A percentile compares a stretch with the other conserved stretches of the same genome.
phyloP scores from a whole-genome alignment of 352 stramenopile species.

The Phytophthora capsici region DNA sequence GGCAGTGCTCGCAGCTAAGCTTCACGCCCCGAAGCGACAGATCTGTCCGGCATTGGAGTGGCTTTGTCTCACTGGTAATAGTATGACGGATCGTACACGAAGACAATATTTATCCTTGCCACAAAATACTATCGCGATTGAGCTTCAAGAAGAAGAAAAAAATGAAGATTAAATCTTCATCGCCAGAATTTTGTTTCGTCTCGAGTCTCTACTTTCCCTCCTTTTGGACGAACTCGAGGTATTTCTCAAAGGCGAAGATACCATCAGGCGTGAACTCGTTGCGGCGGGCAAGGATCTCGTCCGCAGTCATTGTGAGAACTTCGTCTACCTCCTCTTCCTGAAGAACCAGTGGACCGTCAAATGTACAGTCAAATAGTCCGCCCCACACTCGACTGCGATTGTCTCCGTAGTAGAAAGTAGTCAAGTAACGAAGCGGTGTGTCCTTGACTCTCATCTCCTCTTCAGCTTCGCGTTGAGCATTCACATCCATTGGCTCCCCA shows the following conservation, averaged over 20 bases:
- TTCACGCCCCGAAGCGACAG: slow-evolving; percentile 30
- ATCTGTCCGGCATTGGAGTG: slow-evolving; percentile 45
- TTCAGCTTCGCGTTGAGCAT: slow-evolving; percentile 71
- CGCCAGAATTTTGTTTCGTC: too few species aligned
- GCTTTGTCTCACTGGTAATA: slow-evolving; percentile 67
- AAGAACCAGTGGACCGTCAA: slow-evolving; percentile 64
- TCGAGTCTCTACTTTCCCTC: slow-evolving; percentile 4
- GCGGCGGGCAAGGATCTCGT: slow-evolving; percentile 70
- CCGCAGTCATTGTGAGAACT: slow-evolving; percentile 71
- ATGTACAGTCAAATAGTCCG: slow-evolving; percentile 80
- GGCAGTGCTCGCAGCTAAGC: slow-evolving; percentile 48
- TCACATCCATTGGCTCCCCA: slow-evolving; percentile 73
- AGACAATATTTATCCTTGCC: slow-evolving; percentile 38
- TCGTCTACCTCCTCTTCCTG: slow-evolving; percentile 84
- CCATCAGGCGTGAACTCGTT: slow-evolving; percentile 83
- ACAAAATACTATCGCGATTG: slow-evolving; percentile 40
- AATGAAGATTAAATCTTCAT: not conserved
- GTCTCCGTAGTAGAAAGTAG: slow-evolving; percentile 77
- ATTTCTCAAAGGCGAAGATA: slow-evolving; percentile 81
- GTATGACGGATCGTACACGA: slow-evolving; percentile 64
- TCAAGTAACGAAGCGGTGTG: slow-evolving; percentile 59
- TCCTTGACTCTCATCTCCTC: slow-evolving; percentile 86
- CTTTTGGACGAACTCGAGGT: slow-evolving; percentile 43
- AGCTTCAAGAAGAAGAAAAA: slow-evolving; percentile 33
- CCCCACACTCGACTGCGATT: slow-evolving; percentile 73